Base-by-base conservation (phyloP, 306 rosid genomes). In the Rubus idaeus region DNA sequence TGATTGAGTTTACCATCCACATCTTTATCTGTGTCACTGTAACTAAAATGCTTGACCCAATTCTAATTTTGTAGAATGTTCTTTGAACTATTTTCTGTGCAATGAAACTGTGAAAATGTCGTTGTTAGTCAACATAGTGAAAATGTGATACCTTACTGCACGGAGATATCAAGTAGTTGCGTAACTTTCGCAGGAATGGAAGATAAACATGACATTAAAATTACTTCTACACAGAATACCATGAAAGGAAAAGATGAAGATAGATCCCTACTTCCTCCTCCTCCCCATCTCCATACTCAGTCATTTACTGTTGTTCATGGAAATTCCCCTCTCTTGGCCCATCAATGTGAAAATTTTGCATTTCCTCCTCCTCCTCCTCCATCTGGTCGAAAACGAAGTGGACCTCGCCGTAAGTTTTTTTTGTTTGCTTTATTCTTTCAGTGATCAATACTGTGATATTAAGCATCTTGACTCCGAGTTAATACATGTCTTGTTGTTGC, bases 331-430 rank as follows among this genome's bases (percentile, higher is more conserved):
- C 79, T 65, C 4, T 67, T 35, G 47, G 68, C 84, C 52, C 89
- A 92, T 77, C 86, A 10, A 3, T 95, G 98, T 77, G 84, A 78
- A 71, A 81, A 83, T 68, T 90, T 95, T 84, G 89, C 90, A 47
- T 84, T 87, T 82, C 97, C 98, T 81, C 97, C 98, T 63, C 98
- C 97, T 45, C 98, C 96, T 42, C 97, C 98, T 50, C 93, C 95
- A 12, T 75, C 79, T 26, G 74, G 77, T 51, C 86, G 91, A 81
- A 92, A 90, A 82, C 86, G 96, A 50, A 61, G 86, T 75, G 98
- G 97, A 84, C 97, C 97, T 40, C 93, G 97, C 21, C 97, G 98
- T 95, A 87, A 92, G 98, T 85, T 70, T 65, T 70, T 65, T 13
- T 44, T 50, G 47, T 47, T 56, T 56, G 62, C 41, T 39, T 71